These are phyloP conservation scores for Apostasia ramifera DNA, from an alignment of 106 monocot species.

Conservation along the genomic window DNA sequence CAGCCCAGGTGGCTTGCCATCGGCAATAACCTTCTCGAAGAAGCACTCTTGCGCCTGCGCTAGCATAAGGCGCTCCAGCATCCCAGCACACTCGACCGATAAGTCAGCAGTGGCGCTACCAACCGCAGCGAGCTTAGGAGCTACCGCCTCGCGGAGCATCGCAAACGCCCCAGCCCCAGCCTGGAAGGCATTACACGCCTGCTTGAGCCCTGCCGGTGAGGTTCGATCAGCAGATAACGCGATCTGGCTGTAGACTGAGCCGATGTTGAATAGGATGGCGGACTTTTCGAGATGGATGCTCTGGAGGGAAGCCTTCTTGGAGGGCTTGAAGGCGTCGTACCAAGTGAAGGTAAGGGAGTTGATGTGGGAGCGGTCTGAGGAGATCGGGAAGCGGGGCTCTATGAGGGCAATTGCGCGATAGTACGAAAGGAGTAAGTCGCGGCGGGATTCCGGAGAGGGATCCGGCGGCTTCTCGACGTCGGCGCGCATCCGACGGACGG, in stretches of 20 bases:
- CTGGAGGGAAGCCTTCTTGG: constrained; percentile 45
- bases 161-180: constrained; percentile 51
- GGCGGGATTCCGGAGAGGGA: constrained; percentile 37
- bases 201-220: constrained; percentile 35
- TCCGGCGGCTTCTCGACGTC: constrained; percentile 25
- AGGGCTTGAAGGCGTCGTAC: constrained; percentile 77
- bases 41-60: constrained; percentile 94
- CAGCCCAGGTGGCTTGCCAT: constrained; percentile 36
- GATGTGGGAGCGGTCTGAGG: constrained; percentile 27
- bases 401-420: constrained; percentile 50
- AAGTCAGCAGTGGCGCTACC: constrained; percentile 39
- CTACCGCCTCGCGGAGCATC: constrained; percentile 23
- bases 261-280: constrained; percentile 73
- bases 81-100: constrained; percentile 48
- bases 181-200: constrained; percentile 65
- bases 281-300: constrained; percentile 66
- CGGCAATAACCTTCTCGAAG: constrained; percentile 56
- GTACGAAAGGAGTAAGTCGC: constrained; percentile 51
- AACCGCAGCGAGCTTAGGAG: constrained; percentile 12
- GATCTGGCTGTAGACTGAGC: constrained; percentile 66
- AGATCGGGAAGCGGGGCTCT: constrained; percentile 62
- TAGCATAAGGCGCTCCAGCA: constrained; percentile 88
- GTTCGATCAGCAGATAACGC: constrained; percentile 40
- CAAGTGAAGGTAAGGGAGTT: constrained; percentile 64
- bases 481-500: constrained; percentile 41